Base-by-base conservation (phyloP, 2,329 filamentous ascomycete genomes). In the Cercospora sp. region DNA sequence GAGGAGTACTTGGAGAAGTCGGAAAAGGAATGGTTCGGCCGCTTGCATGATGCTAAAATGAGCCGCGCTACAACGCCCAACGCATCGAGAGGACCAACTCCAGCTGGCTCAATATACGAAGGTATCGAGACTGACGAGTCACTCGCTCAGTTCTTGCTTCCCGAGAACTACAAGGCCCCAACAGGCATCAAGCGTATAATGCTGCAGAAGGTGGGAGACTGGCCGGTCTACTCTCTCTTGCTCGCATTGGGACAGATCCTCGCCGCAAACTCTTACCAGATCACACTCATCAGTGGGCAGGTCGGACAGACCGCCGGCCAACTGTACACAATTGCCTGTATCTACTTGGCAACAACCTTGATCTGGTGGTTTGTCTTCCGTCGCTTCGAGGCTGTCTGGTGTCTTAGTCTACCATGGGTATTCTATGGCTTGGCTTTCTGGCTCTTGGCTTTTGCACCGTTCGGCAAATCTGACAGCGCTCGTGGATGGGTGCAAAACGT, bases 11-110 rank as follows among this genome's bases (percentile, higher is more conserved):
- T 91, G 12, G 84, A 86, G 69, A 87, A 87, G 74, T 88, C 86
- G 26, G 88, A 91, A 77, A 90, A 89, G 81, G 84, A 88, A 70
- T 91, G 89, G 89, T 90, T 88, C 73, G 81, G 83, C 65, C 80
- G 83, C 34, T 86, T 88, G 75, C 82, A 87, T 62, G 82, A 87
- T 69, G 87, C 85, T 57, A 87, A 86, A 75, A 83, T 89, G 66
- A 86, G 85, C 40, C 82, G 82, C 51, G 80, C 81, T 63, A 81
- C 77, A 32, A 78, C 73, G 3, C 74, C 76, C 5, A 71, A 69
- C 63, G 73, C 71, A 5, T 75, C 71, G 2, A 76, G 69, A 65
- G 70, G 70, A 45, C 74, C 73, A 58, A 80, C 79, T 16, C 81
- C 77, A 37, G 78, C 77, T 61, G 80, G 76, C 26, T 82, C 78